These are phyloP conservation scores for Jaenimonas drosophilae DNA, from an alignment of 208 protist species.

Conservation along the genomic window DNA sequence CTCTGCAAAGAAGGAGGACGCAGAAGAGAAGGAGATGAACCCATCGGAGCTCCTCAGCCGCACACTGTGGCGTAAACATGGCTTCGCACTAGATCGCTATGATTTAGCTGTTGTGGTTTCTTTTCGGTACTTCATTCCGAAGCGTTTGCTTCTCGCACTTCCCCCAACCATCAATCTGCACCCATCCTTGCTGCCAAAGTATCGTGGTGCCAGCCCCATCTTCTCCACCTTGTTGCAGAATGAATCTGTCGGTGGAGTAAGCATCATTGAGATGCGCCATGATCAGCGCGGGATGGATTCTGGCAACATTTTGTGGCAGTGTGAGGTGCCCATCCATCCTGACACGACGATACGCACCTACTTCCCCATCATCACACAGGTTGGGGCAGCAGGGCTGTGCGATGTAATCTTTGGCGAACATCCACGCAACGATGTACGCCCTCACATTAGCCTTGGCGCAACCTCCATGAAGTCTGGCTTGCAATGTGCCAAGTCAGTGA, in stretches of 20 bases:
- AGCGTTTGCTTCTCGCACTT: constrained; percentile 38
- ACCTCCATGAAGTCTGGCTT: constrained; percentile 6
- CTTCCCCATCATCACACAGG: constrained; percentile 65
- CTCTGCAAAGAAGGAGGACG: not conserved
- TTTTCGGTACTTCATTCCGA: constrained; percentile 81
- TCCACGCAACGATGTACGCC: constrained; percentile 5
- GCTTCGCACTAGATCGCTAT: constrained; percentile 34
- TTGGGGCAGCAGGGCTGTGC: constrained; percentile 57
- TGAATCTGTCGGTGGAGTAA: constrained; percentile 60
- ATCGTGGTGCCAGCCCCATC: constrained; percentile 85
- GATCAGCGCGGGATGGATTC: constrained; percentile 59
- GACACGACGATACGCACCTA: constrained; percentile 75
- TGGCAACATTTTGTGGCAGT: constrained; percentile 73
- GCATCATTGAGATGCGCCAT: constrained; percentile 53
- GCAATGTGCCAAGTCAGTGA: constrained; percentile 8
- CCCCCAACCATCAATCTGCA: constrained; percentile 83
- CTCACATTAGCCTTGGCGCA: constrained; percentile 4
- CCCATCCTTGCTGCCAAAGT: constrained; percentile 77
- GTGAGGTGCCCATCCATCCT: constrained; percentile 39
- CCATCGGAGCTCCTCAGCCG: not conserved
- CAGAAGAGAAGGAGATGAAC: no score
- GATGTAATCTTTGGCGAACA: constrained; percentile 56
- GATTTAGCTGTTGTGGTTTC: constrained; percentile 79
- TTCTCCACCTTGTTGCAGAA: constrained; percentile 71
- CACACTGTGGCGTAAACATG: constrained; percentile 16